phyloP scores from a whole-genome alignment of 1,284 basidiomycete species.

The Boletellus sp. region DNA sequence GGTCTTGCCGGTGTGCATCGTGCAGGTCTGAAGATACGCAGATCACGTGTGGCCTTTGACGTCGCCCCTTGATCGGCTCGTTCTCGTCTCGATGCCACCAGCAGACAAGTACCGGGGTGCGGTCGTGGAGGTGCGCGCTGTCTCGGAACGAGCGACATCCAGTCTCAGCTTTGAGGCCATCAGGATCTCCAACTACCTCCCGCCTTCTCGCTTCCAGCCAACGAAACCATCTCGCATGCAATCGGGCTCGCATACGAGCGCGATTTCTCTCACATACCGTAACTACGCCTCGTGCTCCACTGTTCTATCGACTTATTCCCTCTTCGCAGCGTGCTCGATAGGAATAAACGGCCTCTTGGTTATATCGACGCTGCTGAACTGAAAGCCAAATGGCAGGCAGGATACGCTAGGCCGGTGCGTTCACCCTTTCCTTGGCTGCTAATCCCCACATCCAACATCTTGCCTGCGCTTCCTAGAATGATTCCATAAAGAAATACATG shows the following conservation, averaged over 20 bases:
- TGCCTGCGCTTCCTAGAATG: conserved; percentile 40
- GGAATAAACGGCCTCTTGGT: conserved; percentile 70
- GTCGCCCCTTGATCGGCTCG: background rate
- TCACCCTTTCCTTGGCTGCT: background rate
- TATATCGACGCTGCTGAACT: conserved; percentile 76
- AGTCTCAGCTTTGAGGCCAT: background rate
- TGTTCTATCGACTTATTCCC: conserved; percentile 5
- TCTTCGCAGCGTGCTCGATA: conserved; percentile 65
- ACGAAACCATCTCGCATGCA: conserved; percentile 69
- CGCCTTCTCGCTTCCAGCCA: conserved; percentile 76
- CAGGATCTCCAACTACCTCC: conserved; percentile 88
- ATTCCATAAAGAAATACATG: conserved; percentile 67
- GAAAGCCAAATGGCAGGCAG: conserved; percentile 76
- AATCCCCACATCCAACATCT: no score
- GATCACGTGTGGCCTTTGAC: conserved; percentile 1
- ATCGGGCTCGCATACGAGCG: conserved; percentile 86
- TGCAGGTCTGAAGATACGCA: no score
- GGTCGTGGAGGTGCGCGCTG: conserved; percentile 66
- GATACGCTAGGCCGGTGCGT: conserved; percentile 65
- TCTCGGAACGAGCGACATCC: background rate
- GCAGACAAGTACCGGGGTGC: conserved; percentile 73
- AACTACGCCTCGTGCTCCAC: conserved; percentile 20
- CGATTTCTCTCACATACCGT: conserved; percentile 91
- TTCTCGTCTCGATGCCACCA: conserved; percentile 7
- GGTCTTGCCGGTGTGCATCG: no score